Evolutionary conservation across 169 alveolate genomes (phyloP), one percentile per base, ranked within the genome.

Genomic region (Amoebophrya sp.): DNA sequence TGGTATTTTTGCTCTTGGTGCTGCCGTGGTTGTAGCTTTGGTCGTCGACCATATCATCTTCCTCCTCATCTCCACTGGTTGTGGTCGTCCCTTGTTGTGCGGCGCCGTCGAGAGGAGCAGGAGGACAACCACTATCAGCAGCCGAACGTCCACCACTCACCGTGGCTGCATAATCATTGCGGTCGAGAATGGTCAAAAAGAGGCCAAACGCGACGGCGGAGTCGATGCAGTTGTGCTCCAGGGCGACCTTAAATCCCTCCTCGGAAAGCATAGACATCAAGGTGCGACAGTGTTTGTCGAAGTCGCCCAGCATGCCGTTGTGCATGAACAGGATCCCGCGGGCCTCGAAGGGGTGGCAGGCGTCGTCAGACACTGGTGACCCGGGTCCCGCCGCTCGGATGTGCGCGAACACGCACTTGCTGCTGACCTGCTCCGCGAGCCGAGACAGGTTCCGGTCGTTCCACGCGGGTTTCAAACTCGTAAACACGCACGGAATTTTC

Each of bases 191-290:
- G 12, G n/a, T 32, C 23, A 77, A 29, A 23, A 7, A 77, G n/a
- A 77, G 88, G 39, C 39, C 88, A 32, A 77, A 77, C 12, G 38
- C 88, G 12, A 77, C 88, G 3, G 38, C 38, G 38, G 35, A 10
- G 88, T 77, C 88, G 38, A 77, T 77, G 88, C 39, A 32, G n/a
- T 23, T 77, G 38, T 77, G 88, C n/a, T 77, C 88, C 88, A 77
- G 88, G 38, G 88, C 88, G 12, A 77, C n/a, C 35, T 23, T 2
- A n/a, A 29, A 77, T 2, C 39, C 88, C 88, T 29, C n/a, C 39
- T 77, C 38, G 12, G 88, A 29, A 7, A 29, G n/a, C n/a, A 77
- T 23, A 10, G 12, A 0, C 88, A 77, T 2, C 33, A 77, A 23
- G 12, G 39, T 32, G 35, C 88, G 88, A 2, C 33, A 1, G 39